phyloP scores from a whole-genome alignment of 2,329 filamentous ascomycete genomes.

The Capronia epimyces region DNA sequence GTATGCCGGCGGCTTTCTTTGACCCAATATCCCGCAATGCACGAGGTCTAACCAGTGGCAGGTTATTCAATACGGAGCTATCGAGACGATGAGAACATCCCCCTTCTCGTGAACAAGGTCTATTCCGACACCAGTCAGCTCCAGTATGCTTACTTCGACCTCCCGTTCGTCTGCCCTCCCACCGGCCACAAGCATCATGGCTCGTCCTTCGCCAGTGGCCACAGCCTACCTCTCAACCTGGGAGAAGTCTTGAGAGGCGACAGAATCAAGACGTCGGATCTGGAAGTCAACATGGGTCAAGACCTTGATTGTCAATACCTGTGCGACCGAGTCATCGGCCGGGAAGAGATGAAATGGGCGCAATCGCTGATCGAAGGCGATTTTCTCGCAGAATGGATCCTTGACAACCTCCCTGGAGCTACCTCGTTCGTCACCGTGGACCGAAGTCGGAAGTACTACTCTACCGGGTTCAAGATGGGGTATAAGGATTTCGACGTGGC shows the following conservation, averaged over 20 bases:
- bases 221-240: constrained; percentile 74
- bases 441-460: constrained; percentile 80
- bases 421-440: constrained; percentile 85
- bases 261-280: constrained; percentile 76
- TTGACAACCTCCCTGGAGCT: constrained; percentile 83
- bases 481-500: constrained; percentile 61
- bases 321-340: constrained; percentile 63
- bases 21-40: not conserved
- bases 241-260: constrained; percentile 84
- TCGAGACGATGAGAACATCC: constrained; percentile 67
- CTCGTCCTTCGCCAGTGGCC: constrained; percentile 65
- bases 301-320: constrained; percentile 68
- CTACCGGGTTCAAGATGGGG: constrained; percentile 82
- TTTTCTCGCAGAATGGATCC: constrained; percentile 89
- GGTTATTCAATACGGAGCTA: constrained; percentile 83
- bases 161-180: constrained; percentile 80
- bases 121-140: constrained; percentile 84
- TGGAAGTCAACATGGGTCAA: constrained; percentile 70
- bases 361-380: constrained; percentile 68
- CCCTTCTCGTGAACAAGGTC: constrained; percentile 85
- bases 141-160: constrained; percentile 86
- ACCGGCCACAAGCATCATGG: constrained; percentile 62
- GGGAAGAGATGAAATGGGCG: constrained; percentile 61
- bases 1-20: constrained; percentile 46
- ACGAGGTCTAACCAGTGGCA: constrained; percentile 32